A percentile compares a stretch with the other conserved stretches of the same genome.
Conservation (phyloP, 352 stramenopile genomes). For the Globisporangium sylvaticum region DNA sequence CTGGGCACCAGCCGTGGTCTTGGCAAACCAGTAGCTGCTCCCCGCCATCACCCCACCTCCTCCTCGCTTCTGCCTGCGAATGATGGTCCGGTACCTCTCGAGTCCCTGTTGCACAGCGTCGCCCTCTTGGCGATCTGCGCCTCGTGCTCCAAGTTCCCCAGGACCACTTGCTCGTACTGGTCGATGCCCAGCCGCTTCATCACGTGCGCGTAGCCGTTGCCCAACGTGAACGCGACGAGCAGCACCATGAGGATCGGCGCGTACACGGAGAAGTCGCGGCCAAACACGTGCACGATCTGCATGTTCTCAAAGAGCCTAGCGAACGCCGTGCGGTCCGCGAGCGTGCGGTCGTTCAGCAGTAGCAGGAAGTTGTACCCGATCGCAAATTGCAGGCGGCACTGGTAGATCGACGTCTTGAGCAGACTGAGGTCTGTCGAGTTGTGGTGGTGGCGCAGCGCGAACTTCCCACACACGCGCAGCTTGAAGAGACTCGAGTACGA, state of each 20-base stretch:
- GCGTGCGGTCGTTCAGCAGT: conserved; percentile 33
- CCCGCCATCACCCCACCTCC: conserved; percentile 5
- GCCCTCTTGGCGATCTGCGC: conserved; percentile 44
- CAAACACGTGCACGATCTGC: conserved; percentile 42
- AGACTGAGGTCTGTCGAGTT: conserved; percentile 60
- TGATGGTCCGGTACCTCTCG: conserved; percentile 32
- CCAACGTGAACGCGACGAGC: conserved; percentile 41
- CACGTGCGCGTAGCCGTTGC: conserved; percentile 47
- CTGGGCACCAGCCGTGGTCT: conserved; percentile 1
- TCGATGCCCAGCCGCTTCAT: conserved; percentile 56
- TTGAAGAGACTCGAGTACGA: conserved; percentile 59
- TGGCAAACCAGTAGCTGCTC: conserved; percentile 31
- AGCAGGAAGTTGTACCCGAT: conserved; percentile 67
- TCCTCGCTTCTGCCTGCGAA: conserved; percentile 31
- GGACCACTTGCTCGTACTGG: conserved; percentile 62
- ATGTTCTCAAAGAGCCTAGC: conserved; percentile 50
- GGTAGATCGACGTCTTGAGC: conserved; percentile 55
- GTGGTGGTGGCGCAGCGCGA: conserved; percentile 40
- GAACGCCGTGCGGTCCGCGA: conserved; percentile 51
- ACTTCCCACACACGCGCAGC: conserved; percentile 48
- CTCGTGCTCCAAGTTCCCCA: conserved; percentile 30
- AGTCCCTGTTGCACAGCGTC: conserved; percentile 46
- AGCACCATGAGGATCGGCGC: conserved; percentile 51
- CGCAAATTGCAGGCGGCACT: conserved; percentile 68
- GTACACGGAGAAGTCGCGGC: conserved; percentile 50